Percentiles rank a stretch among this genome's conserved stretches.
These are phyloP conservation scores for Theobroma cacao DNA, from an alignment of 345 rosid genomes.

Conservation along the genomic window DNA sequence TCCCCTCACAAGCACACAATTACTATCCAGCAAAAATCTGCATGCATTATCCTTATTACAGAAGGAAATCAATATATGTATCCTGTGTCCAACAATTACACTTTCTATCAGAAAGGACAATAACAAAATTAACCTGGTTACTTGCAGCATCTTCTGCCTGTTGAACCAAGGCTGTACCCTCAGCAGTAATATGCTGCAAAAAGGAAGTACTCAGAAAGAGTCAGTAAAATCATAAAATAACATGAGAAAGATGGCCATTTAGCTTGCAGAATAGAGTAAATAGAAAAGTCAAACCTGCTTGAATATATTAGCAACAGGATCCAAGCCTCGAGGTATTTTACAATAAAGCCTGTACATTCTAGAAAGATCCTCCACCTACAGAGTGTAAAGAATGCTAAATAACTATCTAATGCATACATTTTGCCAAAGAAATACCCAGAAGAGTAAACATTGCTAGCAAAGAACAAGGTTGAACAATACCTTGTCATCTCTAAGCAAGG, in stretches of 20 bases:
- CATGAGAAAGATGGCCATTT: not conserved
- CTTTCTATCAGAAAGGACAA: not conserved
- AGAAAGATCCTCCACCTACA: constrained; percentile 87
- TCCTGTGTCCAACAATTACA: not conserved
- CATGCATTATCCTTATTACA: not conserved
- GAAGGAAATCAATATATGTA: not conserved
- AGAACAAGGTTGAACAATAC: constrained; percentile 27
- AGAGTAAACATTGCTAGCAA: not conserved
- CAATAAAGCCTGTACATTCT: constrained; percentile 93
- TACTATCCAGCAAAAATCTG: not conserved
- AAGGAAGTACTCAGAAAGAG: constrained; percentile 5
- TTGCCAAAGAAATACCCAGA: not conserved
- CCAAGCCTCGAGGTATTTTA: constrained; percentile 71
- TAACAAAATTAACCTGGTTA: constrained; percentile 45
- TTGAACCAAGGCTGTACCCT: constrained; percentile 81
- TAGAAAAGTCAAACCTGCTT: constrained; percentile 62
- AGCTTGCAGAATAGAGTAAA: not conserved
- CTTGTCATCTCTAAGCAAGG: constrained; percentile 91
- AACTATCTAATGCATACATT: not conserved
- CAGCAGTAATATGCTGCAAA: constrained; percentile 81
- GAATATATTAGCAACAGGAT: constrained; percentile 75
- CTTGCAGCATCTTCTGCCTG: constrained; percentile 93
- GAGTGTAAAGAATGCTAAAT: not conserved
- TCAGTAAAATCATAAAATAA: constrained; percentile 4
- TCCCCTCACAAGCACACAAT: not conserved